phyloP scores from a whole-genome alignment of 169 alveolate species.

The Eimeria falciformis region DNA sequence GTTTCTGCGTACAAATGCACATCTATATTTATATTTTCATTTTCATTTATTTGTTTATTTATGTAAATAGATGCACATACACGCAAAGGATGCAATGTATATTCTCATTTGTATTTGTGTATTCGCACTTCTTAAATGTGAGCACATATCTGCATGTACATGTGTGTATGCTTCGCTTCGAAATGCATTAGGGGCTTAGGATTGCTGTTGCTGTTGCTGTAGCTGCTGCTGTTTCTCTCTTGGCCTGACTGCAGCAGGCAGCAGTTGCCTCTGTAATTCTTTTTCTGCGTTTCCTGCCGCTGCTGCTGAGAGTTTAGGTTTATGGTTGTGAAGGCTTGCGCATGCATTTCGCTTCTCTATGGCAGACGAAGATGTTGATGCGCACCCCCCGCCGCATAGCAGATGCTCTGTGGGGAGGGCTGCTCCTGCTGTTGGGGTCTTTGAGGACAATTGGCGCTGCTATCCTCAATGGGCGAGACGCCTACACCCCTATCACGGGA shows the following conservation, averaged over 20 bases:
- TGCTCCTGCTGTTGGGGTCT: neutral
- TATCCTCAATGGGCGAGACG: neutral
- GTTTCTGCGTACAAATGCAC: too few species aligned
- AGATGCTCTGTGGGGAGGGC: neutral
- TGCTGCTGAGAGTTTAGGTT: neutral
- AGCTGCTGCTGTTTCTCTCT: neutral
- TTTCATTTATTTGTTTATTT: too few species aligned
- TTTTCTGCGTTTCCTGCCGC: neutral
- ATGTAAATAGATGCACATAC: too few species aligned
- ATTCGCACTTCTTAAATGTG: too few species aligned
- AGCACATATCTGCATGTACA: neutral
- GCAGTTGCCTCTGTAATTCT: neutral
- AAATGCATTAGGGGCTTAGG: neutral
- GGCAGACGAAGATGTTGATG: neutral
- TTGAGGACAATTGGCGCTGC: conserved; percentile 3
- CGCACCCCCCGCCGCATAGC: conserved; percentile 9
- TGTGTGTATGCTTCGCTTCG: neutral
- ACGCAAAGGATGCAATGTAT: too few species aligned
- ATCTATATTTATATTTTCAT: too few species aligned
- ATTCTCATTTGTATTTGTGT: too few species aligned
- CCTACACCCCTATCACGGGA: conserved; percentile 1
- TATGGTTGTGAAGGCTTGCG: neutral
- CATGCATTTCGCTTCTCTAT: neutral
- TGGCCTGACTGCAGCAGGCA: neutral
- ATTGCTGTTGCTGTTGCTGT: neutral